Conservation (phyloP, 2,329 filamentous ascomycete genomes). For the Penicillium sp. region DNA sequence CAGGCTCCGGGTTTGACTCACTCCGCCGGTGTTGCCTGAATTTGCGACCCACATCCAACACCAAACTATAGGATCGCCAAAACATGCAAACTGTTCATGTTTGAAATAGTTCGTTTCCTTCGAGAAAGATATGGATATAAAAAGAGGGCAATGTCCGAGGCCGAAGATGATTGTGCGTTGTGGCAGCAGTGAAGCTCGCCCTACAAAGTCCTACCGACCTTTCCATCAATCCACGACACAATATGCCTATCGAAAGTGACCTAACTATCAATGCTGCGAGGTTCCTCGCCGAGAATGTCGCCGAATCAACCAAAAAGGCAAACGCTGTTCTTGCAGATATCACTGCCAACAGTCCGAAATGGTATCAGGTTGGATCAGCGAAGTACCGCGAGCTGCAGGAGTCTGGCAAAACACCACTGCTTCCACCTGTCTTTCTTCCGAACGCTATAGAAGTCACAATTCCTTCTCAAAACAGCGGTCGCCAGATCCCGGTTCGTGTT, state of each 20-base stretch:
- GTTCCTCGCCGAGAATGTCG: slow-evolving; percentile 35
- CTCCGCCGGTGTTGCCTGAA: background rate
- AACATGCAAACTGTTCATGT: background rate
- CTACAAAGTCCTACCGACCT: background rate
- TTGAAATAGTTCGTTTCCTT: background rate
- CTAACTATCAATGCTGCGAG: slow-evolving; percentile 9
- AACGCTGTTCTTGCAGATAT: background rate
- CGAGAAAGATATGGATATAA: background rate
- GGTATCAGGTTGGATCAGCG: slow-evolving; percentile 61
- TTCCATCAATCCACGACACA: background rate
- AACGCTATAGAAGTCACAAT: slow-evolving; percentile 54
- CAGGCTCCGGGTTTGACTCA: background rate
- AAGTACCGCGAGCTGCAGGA: slow-evolving; percentile 60
- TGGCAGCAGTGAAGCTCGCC: background rate
- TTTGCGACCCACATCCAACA: background rate
- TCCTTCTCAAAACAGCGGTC: slow-evolving; percentile 57
- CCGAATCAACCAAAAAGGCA: slow-evolving; percentile 30
- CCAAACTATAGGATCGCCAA: background rate
- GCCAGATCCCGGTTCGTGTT: slow-evolving; percentile 58
- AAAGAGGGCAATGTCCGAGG: background rate
- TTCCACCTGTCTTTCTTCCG: slow-evolving; percentile 52
- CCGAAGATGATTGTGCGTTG: background rate
- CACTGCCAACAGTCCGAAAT: slow-evolving; percentile 46
- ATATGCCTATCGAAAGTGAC: slow-evolving; percentile 14
- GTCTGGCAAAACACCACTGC: slow-evolving; percentile 58